phyloP scores from a whole-genome alignment of 1,284 basidiomycete genomes.

The Tilletia setariae region DNA sequence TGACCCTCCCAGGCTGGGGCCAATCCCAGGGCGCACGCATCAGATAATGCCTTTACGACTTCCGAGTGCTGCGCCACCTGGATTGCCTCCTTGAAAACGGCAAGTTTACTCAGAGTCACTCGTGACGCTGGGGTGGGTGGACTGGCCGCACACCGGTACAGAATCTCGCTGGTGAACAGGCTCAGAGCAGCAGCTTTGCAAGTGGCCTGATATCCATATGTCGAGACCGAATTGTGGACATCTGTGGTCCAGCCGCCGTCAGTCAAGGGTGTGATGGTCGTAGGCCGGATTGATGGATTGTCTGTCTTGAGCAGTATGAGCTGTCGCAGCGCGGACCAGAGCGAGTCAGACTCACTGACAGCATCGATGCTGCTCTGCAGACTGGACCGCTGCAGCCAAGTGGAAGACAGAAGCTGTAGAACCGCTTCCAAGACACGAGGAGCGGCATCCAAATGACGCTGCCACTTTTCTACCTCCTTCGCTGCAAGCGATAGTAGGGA shows the following conservation, averaged over 20 bases:
- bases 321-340: background rate
- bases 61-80: background rate
- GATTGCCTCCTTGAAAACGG: conserved; percentile 7
- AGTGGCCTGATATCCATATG: background rate
- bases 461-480: background rate
- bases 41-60: background rate
- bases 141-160: conserved; percentile 1
- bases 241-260: conserved; percentile 3
- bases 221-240: background rate
- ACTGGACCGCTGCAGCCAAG: background rate
- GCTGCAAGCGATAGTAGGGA: background rate
- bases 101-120: background rate
- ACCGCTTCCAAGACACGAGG: conserved; percentile 4
- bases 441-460: background rate
- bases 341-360: background rate
- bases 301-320: background rate
- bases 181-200: conserved; percentile 9
- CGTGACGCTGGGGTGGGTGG: background rate
- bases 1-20: background rate
- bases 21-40: background rate
- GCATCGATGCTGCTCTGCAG: background rate
- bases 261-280: background rate
- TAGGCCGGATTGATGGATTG: background rate
- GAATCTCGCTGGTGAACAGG: conserved; percentile 11
- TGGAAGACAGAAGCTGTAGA: background rate